Evolutionary conservation across 495 filamentous ascomycete species (phyloP).

Genomic region (Penicillium macrosclerotiorum): DNA sequence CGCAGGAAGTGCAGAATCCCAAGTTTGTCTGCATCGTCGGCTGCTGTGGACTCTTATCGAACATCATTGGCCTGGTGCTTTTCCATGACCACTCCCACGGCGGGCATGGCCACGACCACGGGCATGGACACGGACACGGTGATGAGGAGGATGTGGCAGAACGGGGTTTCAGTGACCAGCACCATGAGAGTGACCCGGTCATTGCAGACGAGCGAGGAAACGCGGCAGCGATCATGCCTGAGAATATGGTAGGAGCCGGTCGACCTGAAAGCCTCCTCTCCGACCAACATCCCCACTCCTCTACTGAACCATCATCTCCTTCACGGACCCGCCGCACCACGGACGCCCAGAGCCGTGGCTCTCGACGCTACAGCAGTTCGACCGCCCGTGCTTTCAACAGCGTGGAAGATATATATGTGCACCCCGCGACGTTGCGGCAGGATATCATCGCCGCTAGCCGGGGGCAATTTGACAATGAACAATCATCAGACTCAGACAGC

Average conservation of each 20-base stretch:
- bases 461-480: conserved; percentile 47
- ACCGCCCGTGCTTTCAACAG: conserved; percentile 49
- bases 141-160: conserved; percentile 43
- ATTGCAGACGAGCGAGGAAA: conserved; percentile 46
- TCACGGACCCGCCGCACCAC: conserved; percentile 30
- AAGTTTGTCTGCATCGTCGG: conserved; percentile 85
- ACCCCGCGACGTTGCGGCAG: conserved; percentile 87
- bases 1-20: conserved; percentile 78
- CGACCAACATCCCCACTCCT: conserved; percentile 38
- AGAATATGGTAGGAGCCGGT: conserved; percentile 17
- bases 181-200: conserved; percentile 25
- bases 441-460: conserved; percentile 81
- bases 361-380: conserved; percentile 54
- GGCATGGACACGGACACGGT: conserved; percentile 33
- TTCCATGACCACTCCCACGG: conserved; percentile 92
- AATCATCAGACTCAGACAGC: conserved; percentile 53
- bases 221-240: conserved; percentile 47
- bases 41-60: conserved; percentile 80
- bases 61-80: conserved; percentile 82
- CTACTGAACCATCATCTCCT: conserved; percentile 29
- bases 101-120: conserved; percentile 54
- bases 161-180: conserved; percentile 34
- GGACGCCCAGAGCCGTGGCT: conserved; percentile 45
- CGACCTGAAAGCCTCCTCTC: conserved; percentile 24
- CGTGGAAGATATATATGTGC: conserved; percentile 74